These are phyloP conservation scores for Ophiostoma perfectum DNA, from an alignment of 2,329 filamentous ascomycete genomes.

Conservation along the genomic window DNA sequence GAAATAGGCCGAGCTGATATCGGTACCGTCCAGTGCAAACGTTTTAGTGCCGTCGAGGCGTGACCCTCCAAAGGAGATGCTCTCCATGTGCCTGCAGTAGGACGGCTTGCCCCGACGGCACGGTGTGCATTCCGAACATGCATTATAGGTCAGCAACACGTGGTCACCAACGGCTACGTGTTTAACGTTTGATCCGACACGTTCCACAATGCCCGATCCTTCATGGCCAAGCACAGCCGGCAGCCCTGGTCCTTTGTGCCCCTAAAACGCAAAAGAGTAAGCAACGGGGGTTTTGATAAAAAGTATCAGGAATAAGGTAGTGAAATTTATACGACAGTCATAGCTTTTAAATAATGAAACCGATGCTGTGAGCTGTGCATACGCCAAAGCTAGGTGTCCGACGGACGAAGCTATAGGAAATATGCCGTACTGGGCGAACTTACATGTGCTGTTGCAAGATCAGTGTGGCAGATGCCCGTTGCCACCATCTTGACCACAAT, in stretches of 20 bases:
- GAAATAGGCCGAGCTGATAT: slow-evolving; percentile 18
- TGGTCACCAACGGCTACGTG: slow-evolving; percentile 31
- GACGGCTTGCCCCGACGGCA: slow-evolving; percentile 31
- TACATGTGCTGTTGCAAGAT: slow-evolving; percentile 18
- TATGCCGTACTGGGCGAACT: background rate
- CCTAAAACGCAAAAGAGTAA: background rate
- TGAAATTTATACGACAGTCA: too few species aligned
- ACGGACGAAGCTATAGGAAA: too few species aligned
- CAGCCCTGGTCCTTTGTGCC: slow-evolving; percentile 2
- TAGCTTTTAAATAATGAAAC: too few species aligned
- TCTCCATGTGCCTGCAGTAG: slow-evolving; percentile 29
- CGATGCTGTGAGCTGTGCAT: too few species aligned
- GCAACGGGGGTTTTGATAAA: background rate
- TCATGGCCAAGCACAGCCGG: slow-evolving; percentile 12
- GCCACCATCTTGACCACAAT: slow-evolving; percentile 31
- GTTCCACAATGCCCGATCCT: slow-evolving; percentile 77
- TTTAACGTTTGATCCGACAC: slow-evolving; percentile 48
- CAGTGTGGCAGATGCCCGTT: slow-evolving; percentile 30
- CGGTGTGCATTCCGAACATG: slow-evolving; percentile 33
- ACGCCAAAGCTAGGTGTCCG: too few species aligned
- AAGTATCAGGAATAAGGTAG: too few species aligned
- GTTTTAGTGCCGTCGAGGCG: slow-evolving; percentile 10
- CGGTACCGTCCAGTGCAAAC: background rate
- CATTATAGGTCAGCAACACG: slow-evolving; percentile 35
- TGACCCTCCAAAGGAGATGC: slow-evolving; percentile 13